These are phyloP conservation scores for Nemania diffusa DNA, from an alignment of 2,329 filamentous ascomycete genomes.

Conservation along the genomic window DNA sequence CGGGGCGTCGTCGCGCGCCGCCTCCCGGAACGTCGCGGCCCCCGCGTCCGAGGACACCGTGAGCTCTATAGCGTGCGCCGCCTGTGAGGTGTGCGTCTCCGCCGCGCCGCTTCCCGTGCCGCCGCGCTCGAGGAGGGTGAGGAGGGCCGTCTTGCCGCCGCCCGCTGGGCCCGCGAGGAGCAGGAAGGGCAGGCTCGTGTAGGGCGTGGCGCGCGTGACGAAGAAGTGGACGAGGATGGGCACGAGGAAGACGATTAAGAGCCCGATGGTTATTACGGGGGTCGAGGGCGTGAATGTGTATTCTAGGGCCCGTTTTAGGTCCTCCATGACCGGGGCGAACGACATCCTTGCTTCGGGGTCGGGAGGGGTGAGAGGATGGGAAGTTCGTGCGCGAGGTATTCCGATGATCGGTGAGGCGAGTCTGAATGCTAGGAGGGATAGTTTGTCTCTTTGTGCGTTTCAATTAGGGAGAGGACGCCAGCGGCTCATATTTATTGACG, in stretches of 20 bases:
- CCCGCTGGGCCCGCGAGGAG: slow-evolving; percentile 84
- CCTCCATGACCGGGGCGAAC: slow-evolving; percentile 46
- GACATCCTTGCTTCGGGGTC: slow-evolving; percentile 22
- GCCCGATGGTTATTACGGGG: slow-evolving; percentile 72
- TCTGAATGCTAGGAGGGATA: background rate
- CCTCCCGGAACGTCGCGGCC: slow-evolving; percentile 59
- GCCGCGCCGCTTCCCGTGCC: slow-evolving; percentile 51
- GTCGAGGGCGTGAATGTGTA: slow-evolving; percentile 68
- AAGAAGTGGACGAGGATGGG: slow-evolving; percentile 82
- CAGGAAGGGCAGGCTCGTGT: slow-evolving; percentile 77
- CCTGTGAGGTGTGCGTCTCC: slow-evolving; percentile 67
- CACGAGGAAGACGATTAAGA: slow-evolving; percentile 75
- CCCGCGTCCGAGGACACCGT: slow-evolving; percentile 60
- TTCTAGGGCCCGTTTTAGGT: slow-evolving; percentile 58
- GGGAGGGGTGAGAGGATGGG: background rate
- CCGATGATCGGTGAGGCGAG: background rate
- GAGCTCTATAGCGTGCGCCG: slow-evolving; percentile 63
- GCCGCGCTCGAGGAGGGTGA: slow-evolving; percentile 77
- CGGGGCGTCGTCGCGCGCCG: slow-evolving; percentile 65
- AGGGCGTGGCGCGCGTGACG: slow-evolving; percentile 74
- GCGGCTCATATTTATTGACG: slow-evolving; percentile 14
- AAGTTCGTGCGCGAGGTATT: background rate
- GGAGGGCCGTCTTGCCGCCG: slow-evolving; percentile 86
- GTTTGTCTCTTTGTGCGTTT: background rate
- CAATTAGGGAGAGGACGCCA: background rate